phyloP scores from a whole-genome alignment of 495 filamentous ascomycete genomes.

The Hypoxylon lienhwacheense region DNA sequence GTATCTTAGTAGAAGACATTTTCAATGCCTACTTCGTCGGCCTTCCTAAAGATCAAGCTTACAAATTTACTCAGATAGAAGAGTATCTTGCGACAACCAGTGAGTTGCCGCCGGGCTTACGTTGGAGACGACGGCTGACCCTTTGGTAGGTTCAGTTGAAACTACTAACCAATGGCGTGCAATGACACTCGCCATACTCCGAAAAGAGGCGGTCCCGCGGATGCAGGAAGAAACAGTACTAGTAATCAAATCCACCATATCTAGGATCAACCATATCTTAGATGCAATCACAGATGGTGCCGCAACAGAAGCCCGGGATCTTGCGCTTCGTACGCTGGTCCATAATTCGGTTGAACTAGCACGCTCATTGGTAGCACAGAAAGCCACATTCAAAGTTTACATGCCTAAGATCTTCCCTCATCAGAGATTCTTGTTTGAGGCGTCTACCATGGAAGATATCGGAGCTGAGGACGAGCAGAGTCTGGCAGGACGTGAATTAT shows the following conservation, averaged over 20 bases:
- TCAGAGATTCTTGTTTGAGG: constrained; percentile 53
- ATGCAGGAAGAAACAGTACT: constrained; percentile 46
- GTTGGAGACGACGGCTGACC: constrained; percentile 23
- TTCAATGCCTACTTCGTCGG: constrained; percentile 59
- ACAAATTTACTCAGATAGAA: constrained; percentile 49
- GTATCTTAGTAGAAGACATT: constrained; percentile 52
- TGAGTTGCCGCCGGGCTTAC: constrained; percentile 35
- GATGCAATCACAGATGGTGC: constrained; percentile 46
- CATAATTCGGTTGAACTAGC: constrained; percentile 53
- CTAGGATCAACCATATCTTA: constrained; percentile 44
- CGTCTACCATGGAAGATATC: constrained; percentile 58
- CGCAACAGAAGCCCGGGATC: constrained; percentile 49
- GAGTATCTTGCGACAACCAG: constrained; percentile 48
- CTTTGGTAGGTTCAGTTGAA: constrained; percentile 46
- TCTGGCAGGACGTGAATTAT: constrained; percentile 48
- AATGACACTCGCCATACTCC: constrained; percentile 53
- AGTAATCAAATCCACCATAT: constrained; percentile 43
- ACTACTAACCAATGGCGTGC: constrained; percentile 59
- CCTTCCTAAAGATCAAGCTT: constrained; percentile 46
- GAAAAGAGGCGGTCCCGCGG: constrained; percentile 47
- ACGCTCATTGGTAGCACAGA: constrained; percentile 54
- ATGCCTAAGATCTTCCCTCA: constrained; percentile 55
- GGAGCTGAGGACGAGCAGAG: constrained; percentile 58
- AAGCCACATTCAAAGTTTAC: constrained; percentile 52
- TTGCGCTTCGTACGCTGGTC: constrained; percentile 49